Percentiles rank a stretch among this genome's conserved stretches.
phyloP scores from a whole-genome alignment of 495 filamentous ascomycete species.

The Talaromyces adpressus region DNA sequence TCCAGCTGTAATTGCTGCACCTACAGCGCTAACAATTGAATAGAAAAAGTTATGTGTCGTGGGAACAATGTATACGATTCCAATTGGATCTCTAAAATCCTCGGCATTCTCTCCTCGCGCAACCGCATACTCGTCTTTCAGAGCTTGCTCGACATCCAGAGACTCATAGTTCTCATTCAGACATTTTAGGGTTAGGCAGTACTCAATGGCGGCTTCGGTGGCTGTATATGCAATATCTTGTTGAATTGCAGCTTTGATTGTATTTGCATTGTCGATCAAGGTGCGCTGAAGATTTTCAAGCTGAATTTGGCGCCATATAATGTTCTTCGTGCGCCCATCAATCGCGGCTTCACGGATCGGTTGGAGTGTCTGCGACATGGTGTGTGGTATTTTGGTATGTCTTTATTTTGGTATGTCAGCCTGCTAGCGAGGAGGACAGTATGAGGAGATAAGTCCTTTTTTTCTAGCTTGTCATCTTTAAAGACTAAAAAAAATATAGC shows the following conservation, averaged over 20 bases:
- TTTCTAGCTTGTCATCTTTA: neutral
- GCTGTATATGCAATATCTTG: conserved; percentile 26
- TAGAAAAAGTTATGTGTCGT: conserved; percentile 41
- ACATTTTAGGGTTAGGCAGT: conserved; percentile 30
- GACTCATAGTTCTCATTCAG: conserved; percentile 36
- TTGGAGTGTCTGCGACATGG: conserved; percentile 25
- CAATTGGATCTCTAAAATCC: conserved; percentile 18
- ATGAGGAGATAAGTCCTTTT: neutral
- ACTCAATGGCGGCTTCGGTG: conserved; percentile 35
- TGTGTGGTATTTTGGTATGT: neutral
- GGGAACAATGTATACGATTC: conserved; percentile 47
- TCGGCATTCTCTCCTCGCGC: conserved; percentile 30
- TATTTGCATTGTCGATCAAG: conserved; percentile 22
- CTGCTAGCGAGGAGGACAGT: neutral
- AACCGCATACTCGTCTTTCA: conserved; percentile 44
- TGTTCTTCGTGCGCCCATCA: conserved; percentile 40
- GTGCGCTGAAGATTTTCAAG: conserved; percentile 33
- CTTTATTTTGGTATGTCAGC: no score
- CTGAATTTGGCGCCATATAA: conserved; percentile 38
- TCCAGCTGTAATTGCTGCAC: conserved; percentile 43
- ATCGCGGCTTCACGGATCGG: conserved; percentile 34
- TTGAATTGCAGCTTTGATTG: conserved; percentile 31
- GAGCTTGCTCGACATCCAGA: conserved; percentile 28
- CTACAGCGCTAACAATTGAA: conserved; percentile 36
- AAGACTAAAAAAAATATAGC: neutral